Conservation (phyloP, 2,329 filamentous ascomycete species). For the Diplodia seriata region DNA sequence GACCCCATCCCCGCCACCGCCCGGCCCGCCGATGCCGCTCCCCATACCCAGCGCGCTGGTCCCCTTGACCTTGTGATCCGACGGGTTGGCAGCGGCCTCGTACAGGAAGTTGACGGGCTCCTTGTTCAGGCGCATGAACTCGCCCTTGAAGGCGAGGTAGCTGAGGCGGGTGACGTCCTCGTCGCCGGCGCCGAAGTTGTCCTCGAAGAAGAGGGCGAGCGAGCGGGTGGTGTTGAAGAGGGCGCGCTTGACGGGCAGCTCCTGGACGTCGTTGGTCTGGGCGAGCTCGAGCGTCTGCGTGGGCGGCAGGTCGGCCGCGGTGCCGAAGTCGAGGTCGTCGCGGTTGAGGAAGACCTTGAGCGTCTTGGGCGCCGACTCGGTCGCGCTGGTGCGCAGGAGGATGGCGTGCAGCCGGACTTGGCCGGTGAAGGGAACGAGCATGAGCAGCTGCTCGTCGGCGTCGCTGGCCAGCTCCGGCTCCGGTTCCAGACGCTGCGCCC, state of each 20-base stretch:
- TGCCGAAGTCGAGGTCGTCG: conserved; percentile 82
- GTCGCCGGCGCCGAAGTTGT: conserved; percentile 81
- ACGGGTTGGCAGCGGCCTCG: conserved; percentile 90
- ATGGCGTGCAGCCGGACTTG: conserved; percentile 93
- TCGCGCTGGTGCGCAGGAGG: conserved; percentile 78
- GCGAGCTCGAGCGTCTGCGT: conserved; percentile 80
- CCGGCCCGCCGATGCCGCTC: conserved; percentile 36
- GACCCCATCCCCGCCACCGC: conserved; percentile 31
- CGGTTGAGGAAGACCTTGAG: conserved; percentile 89
- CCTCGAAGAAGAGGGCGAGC: conserved; percentile 85
- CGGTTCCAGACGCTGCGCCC: conserved; percentile 76
- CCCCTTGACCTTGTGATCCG: conserved; percentile 71
- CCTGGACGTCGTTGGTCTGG: conserved; percentile 81
- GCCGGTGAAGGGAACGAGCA: conserved; percentile 91
- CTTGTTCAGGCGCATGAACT: conserved; percentile 85
- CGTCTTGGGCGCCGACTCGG: conserved; percentile 75
- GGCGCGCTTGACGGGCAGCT: conserved; percentile 85
- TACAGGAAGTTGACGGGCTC: conserved; percentile 88
- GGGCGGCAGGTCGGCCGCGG: conserved; percentile 71
- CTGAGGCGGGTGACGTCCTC: conserved; percentile 74
- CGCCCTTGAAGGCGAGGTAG: conserved; percentile 92
- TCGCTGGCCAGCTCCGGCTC: conserved; percentile 83
- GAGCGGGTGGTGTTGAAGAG: conserved; percentile 85
- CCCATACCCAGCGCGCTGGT: conserved; percentile 49
- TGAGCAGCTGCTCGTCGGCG: conserved; percentile 90